Evolutionary conservation across 257 asterid genomes (phyloP).

Genomic region (Thymus quinquecostatus): DNA sequence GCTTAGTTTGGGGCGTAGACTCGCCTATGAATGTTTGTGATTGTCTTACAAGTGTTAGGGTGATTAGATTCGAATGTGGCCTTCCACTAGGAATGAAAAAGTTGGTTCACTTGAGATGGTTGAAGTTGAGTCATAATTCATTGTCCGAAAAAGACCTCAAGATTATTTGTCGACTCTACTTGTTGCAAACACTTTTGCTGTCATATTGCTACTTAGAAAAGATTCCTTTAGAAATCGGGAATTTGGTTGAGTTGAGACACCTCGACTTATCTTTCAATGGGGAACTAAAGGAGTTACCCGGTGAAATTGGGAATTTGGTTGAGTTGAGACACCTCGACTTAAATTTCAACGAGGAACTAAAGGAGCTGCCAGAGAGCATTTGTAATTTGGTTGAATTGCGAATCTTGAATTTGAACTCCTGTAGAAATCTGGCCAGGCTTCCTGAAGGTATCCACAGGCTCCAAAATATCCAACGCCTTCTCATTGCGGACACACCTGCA

Average conservation of each 20-base stretch:
- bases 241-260: neutral
- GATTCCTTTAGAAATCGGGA: slow-evolving; percentile 21
- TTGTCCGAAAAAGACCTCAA: neutral
- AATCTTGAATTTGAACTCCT: too few relatives aligned
- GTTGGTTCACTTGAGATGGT: too few relatives aligned
- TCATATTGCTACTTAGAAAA: neutral
- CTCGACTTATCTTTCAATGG: too few relatives aligned
- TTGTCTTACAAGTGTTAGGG: neutral
- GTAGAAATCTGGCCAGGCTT: neutral
- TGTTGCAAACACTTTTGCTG: slow-evolving; percentile 20
- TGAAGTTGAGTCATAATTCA: neutral
- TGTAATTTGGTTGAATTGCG: slow-evolving; percentile 1
- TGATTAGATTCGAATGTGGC: neutral
- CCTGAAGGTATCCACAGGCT: slow-evolving; percentile 36
- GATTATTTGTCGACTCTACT: slow-evolving; percentile 9
- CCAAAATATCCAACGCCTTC: slow-evolving; percentile 33
- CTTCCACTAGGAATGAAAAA: slow-evolving; percentile 20
- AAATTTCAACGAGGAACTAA: too few relatives aligned
- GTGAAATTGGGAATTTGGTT: too few relatives aligned
- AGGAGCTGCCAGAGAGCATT: too few relatives aligned
- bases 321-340: too few relatives aligned
- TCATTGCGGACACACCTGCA: neutral
- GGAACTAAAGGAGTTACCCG: too few relatives aligned
- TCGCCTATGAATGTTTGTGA: neutral
- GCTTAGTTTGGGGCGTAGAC: neutral